Evolutionary conservation across 768 basidiomycete species (phyloP).

Genomic region (Pulveroboletus sp.): DNA sequence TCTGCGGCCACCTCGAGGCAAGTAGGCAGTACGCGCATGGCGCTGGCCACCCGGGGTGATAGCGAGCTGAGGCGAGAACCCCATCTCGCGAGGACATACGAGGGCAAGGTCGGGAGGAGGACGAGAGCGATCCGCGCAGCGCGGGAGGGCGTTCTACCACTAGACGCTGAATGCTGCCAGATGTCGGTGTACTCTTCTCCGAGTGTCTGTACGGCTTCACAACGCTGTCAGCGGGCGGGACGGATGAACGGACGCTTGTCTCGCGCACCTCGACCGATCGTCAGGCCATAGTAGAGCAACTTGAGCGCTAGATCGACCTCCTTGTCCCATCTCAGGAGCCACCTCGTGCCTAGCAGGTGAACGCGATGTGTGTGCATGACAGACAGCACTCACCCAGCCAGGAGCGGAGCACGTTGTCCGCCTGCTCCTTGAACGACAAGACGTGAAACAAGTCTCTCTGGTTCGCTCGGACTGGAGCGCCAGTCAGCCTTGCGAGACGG

Average conservation of each 20-base stretch:
- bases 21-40: conserved; percentile 40
- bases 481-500: conserved; percentile 4
- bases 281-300: conserved; percentile 68
- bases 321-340: conserved; percentile 76
- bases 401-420: conserved; percentile 67
- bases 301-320: conserved; percentile 70
- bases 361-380: conserved; percentile 9
- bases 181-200: conserved; percentile 92
- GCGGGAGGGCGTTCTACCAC: conserved; percentile 40
- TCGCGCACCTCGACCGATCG: conserved; percentile 64
- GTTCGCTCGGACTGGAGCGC: conserved; percentile 67
- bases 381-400: conserved; percentile 59
- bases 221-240: conserved; percentile 8
- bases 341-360: conserved; percentile 61
- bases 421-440: conserved; percentile 67
- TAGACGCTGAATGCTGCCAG: conserved; percentile 60
- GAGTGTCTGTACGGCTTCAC: conserved; percentile 68
- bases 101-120: conserved; percentile 61
- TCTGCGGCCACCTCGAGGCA: conserved; percentile 58
- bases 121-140: conserved; percentile 50
- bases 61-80: conserved; percentile 36
- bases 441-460: conserved; percentile 81
- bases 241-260: neutral
- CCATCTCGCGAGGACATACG: conserved; percentile 56
- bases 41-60: conserved; percentile 29